Base-by-base conservation (phyloP, 1,284 basidiomycete species). In the Nidula niveotomentosa region DNA sequence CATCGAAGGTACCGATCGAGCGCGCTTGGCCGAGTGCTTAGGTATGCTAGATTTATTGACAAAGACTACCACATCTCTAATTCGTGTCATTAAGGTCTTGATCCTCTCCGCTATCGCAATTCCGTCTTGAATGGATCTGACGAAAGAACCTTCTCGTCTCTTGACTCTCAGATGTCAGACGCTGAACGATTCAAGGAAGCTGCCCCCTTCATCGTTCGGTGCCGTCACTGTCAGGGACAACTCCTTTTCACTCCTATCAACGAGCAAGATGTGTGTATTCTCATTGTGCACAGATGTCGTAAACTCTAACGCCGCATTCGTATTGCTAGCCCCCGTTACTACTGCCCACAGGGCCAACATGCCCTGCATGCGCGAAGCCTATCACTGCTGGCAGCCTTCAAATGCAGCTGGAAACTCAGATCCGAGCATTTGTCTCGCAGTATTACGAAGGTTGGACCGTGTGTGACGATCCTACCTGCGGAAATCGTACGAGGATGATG, bases 1-100 rank as follows among this genome's bases (percentile, higher is more conserved):
- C 6, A 98, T 99, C 55, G 94, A 98, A 65, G 96, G 96, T 7
- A 98, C 96, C 0, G 96, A 99, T 65, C 83, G 93, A 36, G 78
- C 93, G 8, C 81, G 96, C 34, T 75, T 99, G 12, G 97, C 97
- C 1, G 94, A 98, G 74, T 98, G 95, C 67, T 83, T 99, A 6
- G 96, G 95, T 90, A 64, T 54, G 83, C 71, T 6, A 23, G 13
- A 36, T 35, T 45, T 39, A 9, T 43, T 39, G 10, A 13, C 12
- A 49, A 5, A 48, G 33, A n/a, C 34, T 2, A 35, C 15, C 55
- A 53, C 12, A 43, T 30, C 17, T 60, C 6, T 53, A 36, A 37
- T 18, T 44, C 36, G 30, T 0, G 5, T 6, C 30, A 3, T 18
- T 4, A 57, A 92, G 92, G 93, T 9, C 80, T 99, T 54, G 96